These are phyloP conservation scores for Puccinia polysora DNA, from an alignment of 1,284 basidiomycete genomes.

Conservation along the genomic window DNA sequence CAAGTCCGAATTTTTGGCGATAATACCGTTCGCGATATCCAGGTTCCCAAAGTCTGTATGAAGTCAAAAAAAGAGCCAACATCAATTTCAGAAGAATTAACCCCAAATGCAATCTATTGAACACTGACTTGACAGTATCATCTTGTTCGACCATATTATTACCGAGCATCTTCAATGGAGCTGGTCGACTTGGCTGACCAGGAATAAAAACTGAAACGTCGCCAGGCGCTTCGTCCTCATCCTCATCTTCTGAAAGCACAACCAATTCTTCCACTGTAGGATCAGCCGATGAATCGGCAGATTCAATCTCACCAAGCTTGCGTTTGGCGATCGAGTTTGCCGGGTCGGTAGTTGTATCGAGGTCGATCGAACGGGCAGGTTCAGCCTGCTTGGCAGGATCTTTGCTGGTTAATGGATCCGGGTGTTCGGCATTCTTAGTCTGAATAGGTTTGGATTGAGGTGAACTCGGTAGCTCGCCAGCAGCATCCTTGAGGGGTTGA, in stretches of 20 bases:
- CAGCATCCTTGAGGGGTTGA: no score
- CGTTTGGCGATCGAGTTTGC: no score
- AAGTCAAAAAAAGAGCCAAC: not conserved
- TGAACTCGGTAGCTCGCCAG: no score
- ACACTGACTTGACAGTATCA: conserved; percentile 79
- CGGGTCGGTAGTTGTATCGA: no score
- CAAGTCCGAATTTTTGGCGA: conserved; percentile 81
- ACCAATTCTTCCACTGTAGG: conserved; percentile 30
- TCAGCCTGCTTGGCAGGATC: no score
- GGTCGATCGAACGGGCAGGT: no score
- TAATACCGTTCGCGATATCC: conserved; percentile 96
- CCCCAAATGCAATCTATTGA: conserved; percentile 44
- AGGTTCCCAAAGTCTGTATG: conserved; percentile 77
- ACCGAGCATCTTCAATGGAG: conserved; percentile 57
- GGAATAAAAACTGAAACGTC: conserved; percentile 60
- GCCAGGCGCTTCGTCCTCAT: conserved; percentile 53
- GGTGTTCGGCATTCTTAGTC: no score
- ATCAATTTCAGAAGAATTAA: not conserved
- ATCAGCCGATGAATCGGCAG: conserved; percentile 39
- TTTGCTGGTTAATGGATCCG: no score
- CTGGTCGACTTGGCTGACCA: conserved; percentile 47
- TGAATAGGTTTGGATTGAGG: no score
- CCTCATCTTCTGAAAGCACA: conserved; percentile 45
- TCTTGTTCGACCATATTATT: conserved; percentile 84
- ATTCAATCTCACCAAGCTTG: conserved; percentile 59